Evolutionary conservation across 179 eudicot species (phyloP), one percentile per base, ranked within the genome.

Genomic region (Actinidia chinensis): DNA sequence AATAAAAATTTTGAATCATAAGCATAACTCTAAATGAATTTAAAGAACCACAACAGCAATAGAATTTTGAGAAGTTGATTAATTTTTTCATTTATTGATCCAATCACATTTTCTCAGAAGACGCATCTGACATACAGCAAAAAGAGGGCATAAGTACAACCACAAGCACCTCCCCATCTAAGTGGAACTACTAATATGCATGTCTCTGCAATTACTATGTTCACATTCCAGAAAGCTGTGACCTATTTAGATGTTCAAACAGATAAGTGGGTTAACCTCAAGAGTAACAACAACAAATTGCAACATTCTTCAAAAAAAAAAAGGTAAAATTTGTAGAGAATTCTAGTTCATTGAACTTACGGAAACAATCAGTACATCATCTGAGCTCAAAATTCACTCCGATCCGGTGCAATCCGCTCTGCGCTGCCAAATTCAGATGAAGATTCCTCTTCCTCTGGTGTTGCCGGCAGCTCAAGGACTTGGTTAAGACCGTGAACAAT

Each of bases 301-400:
- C 40, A 36, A 36, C 40, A 36, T 1, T 1, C 1, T 36, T 36
- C 40, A 36, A 36, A 36, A 36, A 36, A 36, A 36, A 3, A 36
- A 3, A 36, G 33, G 33, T 28, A 28, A 28, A 28, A 28, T 28
- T 28, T 28, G 33, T 28, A 36, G 40, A 36, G 40, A 36, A 36
- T 36, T 36, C 40, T 36, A 36, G 40, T 36, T 36, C 3, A 36
- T 36, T 36, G 40, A 36, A 36, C 40, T 36, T 0, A 40, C 76
- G 55, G 48, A n/a, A 12, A 20, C n/a, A 13, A 68, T 5, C 64
- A 47, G 5, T 18, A 17, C 28, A 33, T n/a, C 25, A n/a, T 73
- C 9, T 73, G 50, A n/a, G 76, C 48, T 73, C 54, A 75, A 60
- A 75, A 75, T 50, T 75, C 78, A n/a, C n/a, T 61, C 4, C 46